Conservation (phyloP, 2,329 filamentous ascomycete genomes). For the Claviceps humidiphila region DNA sequence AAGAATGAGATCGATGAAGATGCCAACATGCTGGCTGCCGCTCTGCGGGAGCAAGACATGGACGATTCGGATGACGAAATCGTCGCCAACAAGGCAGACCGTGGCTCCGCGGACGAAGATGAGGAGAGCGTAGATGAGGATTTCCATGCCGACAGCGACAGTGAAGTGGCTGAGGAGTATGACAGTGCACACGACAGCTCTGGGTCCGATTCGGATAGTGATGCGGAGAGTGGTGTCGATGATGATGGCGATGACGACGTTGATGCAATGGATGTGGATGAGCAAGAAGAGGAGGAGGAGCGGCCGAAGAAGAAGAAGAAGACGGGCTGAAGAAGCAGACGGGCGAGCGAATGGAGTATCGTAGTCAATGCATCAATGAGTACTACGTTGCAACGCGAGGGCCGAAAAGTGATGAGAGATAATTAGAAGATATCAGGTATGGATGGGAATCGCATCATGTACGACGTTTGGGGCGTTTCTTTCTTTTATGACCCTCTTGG, state of each 20-base stretch:
- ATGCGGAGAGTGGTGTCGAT: conserved; percentile 36
- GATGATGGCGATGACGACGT: conserved; percentile 29
- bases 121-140: conserved; percentile 93
- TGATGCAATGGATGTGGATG: conserved; percentile 24
- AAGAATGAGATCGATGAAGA: conserved; percentile 99
- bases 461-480: no score
- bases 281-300: conserved; percentile 36
- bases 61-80: conserved; percentile 75
- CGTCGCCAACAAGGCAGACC: conserved; percentile 55
- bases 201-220: conserved; percentile 52
- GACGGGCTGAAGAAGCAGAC: conserved; percentile 11
- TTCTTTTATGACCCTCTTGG: no score
- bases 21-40: conserved; percentile 64
- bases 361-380: no score
- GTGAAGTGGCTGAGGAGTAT: conserved; percentile 91
- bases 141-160: conserved; percentile 84
- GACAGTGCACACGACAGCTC: conserved; percentile 85
- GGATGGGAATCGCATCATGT: no score
- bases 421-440: no score
- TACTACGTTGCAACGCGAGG: no score
- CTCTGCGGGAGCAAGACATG: conserved; percentile 71
- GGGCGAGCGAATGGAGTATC: no score
- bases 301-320: conserved; percentile 39
- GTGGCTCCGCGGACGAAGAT: conserved; percentile 90
- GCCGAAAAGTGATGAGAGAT: no score